Evolutionary conservation across 768 basidiomycete species (phyloP), one percentile per base, ranked within the genome.

Genomic region (Neoboletus subvelutipes): DNA sequence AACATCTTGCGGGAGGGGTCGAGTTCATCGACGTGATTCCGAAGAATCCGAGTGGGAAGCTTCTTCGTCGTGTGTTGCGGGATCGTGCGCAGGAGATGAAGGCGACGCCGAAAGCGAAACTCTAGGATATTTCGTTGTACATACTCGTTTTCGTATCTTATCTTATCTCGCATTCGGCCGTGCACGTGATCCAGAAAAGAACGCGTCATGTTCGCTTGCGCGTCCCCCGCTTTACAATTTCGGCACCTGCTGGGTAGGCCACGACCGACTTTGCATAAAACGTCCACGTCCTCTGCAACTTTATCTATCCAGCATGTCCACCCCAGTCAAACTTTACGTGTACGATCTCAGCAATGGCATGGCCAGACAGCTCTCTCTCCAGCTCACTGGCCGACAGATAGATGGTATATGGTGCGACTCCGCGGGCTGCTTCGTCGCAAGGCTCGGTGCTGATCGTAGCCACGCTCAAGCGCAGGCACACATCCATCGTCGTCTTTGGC

Each of bases 341-440:
- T 97, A 97, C 71, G 94, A 97, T 66, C 85, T 96, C 52, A 94
- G 87, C 72, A 85, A 87, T 66, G 94, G 94, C 41, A 78, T 96
- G 64, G 95, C 93, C 7, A 79, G 80, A 52, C 82, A 85, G 58
- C 75, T 97, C 36, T 95, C 93, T 7, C 74, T 79, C 46, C 88
- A 89, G 71, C 78, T 97, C 40, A 90, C 89, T 0, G 95, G 95
- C 5, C 82, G 84, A 51, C 92, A 94, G 71, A 92, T 97, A 52
- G 92, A 97, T 59, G 95, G 95, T 0, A 85, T 98, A 51, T 98
- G 95, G 94, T 92, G 53, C 61, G 81, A 71, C 52, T 29, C 7
- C 8, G 13, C 22, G 29, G 36, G 22, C 4, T 62, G 22, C 34
- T 18, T 55, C 24, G 29, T 33, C 18, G 4, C 37, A 5, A 22